Evolutionary conservation across 2,329 filamentous ascomycete genomes (phyloP), one percentile per base, ranked within the genome.

Genomic region (Nemania sp.): DNA sequence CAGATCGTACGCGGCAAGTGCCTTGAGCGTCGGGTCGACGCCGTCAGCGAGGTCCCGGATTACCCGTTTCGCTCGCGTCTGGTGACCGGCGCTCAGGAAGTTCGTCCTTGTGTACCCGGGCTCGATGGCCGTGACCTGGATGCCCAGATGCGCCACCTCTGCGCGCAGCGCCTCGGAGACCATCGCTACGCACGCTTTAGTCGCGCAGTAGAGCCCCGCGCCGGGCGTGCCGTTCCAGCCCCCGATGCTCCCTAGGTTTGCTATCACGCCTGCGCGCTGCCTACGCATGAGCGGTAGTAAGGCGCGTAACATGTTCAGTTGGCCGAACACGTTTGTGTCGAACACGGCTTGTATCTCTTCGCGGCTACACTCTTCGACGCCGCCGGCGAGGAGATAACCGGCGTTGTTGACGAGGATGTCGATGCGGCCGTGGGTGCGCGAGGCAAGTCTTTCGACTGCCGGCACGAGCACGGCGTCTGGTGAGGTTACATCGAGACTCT

Each of bases 81-180:
- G 68, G 37, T 68, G 56, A 47, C 74, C 73, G 1, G 61, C 57
- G 5, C 54, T 61, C 8, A 79, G 64, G 49, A 80, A 75, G n/a
- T 74, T 73, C 9, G 78, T 81, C 2, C 78, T 70, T 56, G 80
- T 81, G 33, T 72, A 74, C 2, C 79, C 79, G 0, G 76, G 77
- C 61, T 81, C 77, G 17, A 81, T 68, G 11, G 77, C 67, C 3
- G 75, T 70, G 14, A 75, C 74, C 11, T 65, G 47, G 49, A 81
- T 75, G 12, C 71, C 72, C 12, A 79, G 72, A 2, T 73, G 71
- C 9, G 67, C 72, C 1, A 77, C 67, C 60, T 81, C 78, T 3
- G 58, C 63, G 1, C 68, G 66, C 49, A 81, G 63, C 0, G 70
- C 64, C 58, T 80, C 76, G 15, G 71, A 70, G 19, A 78, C 59